Percentiles rank a stretch among this genome's conserved stretches.
Evolutionary conservation across 345 rosid species (phyloP).

Genomic region (Salix brachista): DNA sequence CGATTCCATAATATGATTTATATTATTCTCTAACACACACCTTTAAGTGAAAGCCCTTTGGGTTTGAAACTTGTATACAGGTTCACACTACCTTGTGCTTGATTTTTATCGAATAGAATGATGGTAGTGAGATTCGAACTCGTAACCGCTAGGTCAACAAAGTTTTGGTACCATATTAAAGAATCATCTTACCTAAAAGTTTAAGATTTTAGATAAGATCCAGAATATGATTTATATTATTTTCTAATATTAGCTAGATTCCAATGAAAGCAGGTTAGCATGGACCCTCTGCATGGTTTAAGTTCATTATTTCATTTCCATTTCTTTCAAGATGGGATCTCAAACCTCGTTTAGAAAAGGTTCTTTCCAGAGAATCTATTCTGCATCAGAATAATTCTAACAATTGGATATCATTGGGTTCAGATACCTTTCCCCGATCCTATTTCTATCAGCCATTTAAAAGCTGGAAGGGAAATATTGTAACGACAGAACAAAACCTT

Average conservation of each 20-base stretch:
- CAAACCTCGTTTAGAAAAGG: background rate
- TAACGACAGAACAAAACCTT: background rate
- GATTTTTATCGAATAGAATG: no score
- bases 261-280: background rate
- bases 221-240: no score
- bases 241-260: background rate
- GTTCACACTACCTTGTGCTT: no score
- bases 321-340: background rate
- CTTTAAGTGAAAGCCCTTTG: no score
- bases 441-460: background rate
- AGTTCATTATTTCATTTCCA: background rate
- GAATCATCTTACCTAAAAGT: no score
- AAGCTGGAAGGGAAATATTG: background rate
- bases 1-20: no score
- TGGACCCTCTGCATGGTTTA: background rate
- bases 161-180: accelerated
- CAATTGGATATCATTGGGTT: background rate
- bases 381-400: background rate
- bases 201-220: no score
- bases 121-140: no score
- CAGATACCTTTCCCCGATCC: background rate
- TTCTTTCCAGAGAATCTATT: background rate
- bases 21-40: no score
- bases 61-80: no score
- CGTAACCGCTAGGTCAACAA: no score